phyloP scores from a whole-genome alignment of 164 flowering plant species.

The Chimonanthus salicifolius region DNA sequence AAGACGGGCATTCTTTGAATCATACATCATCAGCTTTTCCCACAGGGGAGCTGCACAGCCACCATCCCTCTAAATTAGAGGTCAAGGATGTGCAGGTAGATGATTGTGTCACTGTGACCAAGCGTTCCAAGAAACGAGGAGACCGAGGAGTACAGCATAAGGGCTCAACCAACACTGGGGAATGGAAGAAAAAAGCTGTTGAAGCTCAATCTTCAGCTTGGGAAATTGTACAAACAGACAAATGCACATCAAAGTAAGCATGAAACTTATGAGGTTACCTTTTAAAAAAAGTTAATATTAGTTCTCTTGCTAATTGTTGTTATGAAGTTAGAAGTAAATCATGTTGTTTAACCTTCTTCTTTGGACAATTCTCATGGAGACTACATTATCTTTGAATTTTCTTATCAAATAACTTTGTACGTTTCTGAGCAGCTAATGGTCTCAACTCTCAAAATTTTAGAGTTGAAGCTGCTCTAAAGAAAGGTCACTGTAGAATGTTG shows the following conservation, averaged over 20 bases:
- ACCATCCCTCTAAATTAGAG: constrained; percentile 42
- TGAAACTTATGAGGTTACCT: background rate
- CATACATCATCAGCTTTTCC: constrained; percentile 39
- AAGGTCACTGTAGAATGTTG: background rate
- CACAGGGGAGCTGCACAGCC: constrained; percentile 41
- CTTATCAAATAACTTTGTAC: background rate
- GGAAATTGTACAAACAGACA: constrained; percentile 62
- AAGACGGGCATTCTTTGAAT: constrained; percentile 35
- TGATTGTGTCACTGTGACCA: constrained; percentile 65
- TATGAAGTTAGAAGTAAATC: background rate
- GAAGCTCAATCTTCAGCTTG: constrained; percentile 46
- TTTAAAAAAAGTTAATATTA: background rate
- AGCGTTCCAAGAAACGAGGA: constrained; percentile 73
- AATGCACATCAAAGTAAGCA: constrained; percentile 60
- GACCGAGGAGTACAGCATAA: constrained; percentile 28
- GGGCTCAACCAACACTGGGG: constrained; percentile 38
- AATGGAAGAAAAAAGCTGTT: constrained; percentile 46
- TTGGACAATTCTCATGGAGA: background rate
- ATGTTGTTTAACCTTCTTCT: background rate
- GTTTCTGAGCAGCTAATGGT: background rate
- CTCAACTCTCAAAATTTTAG: background rate
- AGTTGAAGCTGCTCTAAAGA: background rate
- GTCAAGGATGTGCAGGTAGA: constrained; percentile 84
- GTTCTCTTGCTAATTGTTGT: background rate
- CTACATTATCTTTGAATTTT: background rate